phyloP scores from a whole-genome alignment of 495 filamentous ascomycete species.

The Lophiostoma macrostomum region DNA sequence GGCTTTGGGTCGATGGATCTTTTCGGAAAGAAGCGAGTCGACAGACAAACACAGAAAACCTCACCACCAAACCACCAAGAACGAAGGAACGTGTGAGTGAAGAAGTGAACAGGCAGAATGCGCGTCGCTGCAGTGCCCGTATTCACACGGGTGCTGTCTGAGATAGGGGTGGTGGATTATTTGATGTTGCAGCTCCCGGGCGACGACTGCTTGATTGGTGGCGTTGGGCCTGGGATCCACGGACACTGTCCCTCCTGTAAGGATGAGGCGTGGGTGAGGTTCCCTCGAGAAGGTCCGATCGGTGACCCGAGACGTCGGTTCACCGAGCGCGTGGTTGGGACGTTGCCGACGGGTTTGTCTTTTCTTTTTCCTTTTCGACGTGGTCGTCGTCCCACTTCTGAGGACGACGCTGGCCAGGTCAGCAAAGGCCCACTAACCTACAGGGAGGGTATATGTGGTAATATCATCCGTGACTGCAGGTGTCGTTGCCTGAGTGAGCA shows the following conservation, averaged over 20 bases:
- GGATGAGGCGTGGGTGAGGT: slow-evolving; percentile 8
- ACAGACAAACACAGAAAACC: too few relatives aligned
- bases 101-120: too few relatives aligned
- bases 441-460: slow-evolving; percentile 26
- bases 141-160: neutral
- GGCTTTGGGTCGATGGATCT: slow-evolving; percentile 29
- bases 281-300: slow-evolving; percentile 3
- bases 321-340: slow-evolving; percentile 10
- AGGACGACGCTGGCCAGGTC: too few relatives aligned
- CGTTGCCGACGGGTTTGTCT: slow-evolving; percentile 13
- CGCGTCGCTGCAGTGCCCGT: neutral
- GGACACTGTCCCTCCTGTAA: slow-evolving; percentile 1
- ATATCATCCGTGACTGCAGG: neutral
- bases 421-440: slow-evolving; percentile 6
- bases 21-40: slow-evolving; percentile 17
- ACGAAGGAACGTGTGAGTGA: too few relatives aligned
- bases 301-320: slow-evolving; percentile 7
- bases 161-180: slow-evolving; percentile 19
- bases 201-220: slow-evolving; percentile 14
- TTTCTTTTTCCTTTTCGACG: slow-evolving; percentile 4
- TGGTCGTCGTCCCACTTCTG: neutral
- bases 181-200: slow-evolving; percentile 8
- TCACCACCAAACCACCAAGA: too few relatives aligned
- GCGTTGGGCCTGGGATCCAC: slow-evolving; percentile 8
- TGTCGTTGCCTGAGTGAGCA: neutral